Evolutionary conservation across 805 yeast species (phyloP), one percentile per base, ranked within the genome.

Genomic region (Brettanomyces bruxellensis): DNA sequence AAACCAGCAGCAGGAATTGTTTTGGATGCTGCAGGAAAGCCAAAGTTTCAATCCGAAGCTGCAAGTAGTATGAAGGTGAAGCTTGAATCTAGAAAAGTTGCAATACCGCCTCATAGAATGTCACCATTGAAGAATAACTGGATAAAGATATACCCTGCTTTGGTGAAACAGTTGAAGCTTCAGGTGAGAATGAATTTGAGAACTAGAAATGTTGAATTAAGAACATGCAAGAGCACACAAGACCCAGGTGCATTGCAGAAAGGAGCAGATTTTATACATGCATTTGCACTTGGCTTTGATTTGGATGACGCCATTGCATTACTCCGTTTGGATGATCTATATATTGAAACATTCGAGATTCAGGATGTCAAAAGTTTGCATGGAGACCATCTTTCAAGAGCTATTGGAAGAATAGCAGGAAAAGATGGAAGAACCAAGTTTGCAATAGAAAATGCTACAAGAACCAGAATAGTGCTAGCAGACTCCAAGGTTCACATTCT

Each of bases 401-500:
- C 99, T 6, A 93, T 93, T 64, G 99, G 99, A 60, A 88, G 99
- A 76, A 93, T 93, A 67, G 99, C 99, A 12, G 99, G 99, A 66
- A 95, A 93, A 63, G 99, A 93, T 63, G 99, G 99, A 61, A 91
- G 90, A 68, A 93, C 98, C 51, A 93, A 91, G 70, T 93, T 91
- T 66, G 97, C 99, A 32, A 93, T 93, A 61, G 99, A 93, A 68
- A 93, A 93, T 62, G 97, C 99, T 14, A 91, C 98, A 23, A 80
- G 98, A 70, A 93, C 99, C 11, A 84, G 99, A 73, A 90, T 93
- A 39, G 99, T 93, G 25, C 73, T 93, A 55, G 99, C 99, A 0
- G 99, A 93, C 67, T 79, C 95, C 41, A 93, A 91, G 65, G 90
- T 93, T 58, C 99, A 93, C 66, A 93, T 93, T 51, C 72, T 93